These are phyloP conservation scores for Xanthoceras sorbifolium DNA, from an alignment of 345 rosid species.

Conservation along the genomic window DNA sequence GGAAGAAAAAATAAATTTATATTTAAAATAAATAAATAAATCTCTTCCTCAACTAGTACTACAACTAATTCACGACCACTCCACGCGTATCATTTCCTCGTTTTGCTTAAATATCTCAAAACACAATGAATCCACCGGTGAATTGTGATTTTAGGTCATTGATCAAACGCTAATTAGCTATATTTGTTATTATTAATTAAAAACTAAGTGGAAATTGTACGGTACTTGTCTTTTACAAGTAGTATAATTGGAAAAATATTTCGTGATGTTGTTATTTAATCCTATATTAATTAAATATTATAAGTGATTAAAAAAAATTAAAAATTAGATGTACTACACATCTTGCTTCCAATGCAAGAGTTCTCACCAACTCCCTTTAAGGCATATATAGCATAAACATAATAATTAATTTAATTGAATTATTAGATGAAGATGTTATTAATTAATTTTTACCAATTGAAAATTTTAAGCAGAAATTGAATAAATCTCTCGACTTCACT, in stretches of 20 bases:
- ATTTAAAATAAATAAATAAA: neutral
- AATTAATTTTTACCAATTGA: neutral
- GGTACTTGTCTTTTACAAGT: neutral
- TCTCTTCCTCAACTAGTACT: neutral
- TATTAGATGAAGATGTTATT: neutral
- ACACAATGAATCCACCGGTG: constrained; percentile 4
- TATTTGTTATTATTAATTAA: neutral
- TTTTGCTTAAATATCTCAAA: neutral
- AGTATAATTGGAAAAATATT: neutral
- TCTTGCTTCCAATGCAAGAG: too few species aligned
- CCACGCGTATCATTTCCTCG: neutral
- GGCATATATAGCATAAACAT: too few species aligned
- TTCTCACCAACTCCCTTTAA: too few species aligned
- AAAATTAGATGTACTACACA: too few species aligned
- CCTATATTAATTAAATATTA: too few species aligned
- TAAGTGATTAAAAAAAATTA: too few species aligned
- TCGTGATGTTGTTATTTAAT: neutral
- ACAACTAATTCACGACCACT: neutral
- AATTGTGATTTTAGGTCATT: neutral
- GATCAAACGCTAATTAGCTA: neutral
- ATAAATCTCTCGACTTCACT: neutral
- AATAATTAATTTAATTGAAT: neutral
- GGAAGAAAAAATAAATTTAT: too few species aligned
- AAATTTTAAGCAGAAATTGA: neutral
- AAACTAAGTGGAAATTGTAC: neutral